phyloP scores from a whole-genome alignment of 768 basidiomycete species.

The Butyriboletus loyo region DNA sequence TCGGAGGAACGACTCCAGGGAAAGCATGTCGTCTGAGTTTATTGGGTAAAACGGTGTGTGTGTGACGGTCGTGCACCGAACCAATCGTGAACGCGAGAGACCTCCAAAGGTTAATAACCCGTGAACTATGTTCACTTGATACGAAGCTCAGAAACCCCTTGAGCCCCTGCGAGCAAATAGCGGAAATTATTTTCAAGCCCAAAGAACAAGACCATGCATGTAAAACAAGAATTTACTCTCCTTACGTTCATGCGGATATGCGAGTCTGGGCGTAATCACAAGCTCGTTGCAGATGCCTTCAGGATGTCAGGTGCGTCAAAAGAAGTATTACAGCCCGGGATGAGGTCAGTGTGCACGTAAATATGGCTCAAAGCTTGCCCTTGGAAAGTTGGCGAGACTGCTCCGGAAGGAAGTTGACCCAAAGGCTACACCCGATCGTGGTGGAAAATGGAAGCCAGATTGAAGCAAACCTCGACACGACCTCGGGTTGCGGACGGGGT shows the following conservation, averaged over 20 bases:
- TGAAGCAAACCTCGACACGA: not conserved
- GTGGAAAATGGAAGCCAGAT: conserved; percentile 2
- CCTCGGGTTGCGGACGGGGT: not conserved
- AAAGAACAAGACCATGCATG: not conserved
- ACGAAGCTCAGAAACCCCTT: not conserved
- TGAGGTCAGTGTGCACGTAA: not conserved
- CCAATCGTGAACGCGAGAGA: not conserved
- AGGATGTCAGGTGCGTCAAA: not conserved
- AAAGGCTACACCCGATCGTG: not conserved
- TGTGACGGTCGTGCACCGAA: not conserved
- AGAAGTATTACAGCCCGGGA: too few relatives aligned
- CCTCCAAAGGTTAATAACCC: not conserved
- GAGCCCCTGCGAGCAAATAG: not conserved
- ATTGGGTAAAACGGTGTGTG: not conserved
- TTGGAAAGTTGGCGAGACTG: not conserved
- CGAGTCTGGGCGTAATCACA: not conserved
- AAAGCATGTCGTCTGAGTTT: not conserved
- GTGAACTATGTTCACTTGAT: not conserved
- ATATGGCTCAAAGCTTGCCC: not conserved
- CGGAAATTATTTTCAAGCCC: not conserved
- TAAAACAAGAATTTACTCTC: not conserved
- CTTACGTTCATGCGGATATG: not conserved
- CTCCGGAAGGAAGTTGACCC: not conserved
- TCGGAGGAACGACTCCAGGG: not conserved
- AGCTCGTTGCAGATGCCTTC: not conserved